Evolutionary conservation across 805 yeast species (phyloP).

Genomic region (Saccharomycopsis amapae): DNA sequence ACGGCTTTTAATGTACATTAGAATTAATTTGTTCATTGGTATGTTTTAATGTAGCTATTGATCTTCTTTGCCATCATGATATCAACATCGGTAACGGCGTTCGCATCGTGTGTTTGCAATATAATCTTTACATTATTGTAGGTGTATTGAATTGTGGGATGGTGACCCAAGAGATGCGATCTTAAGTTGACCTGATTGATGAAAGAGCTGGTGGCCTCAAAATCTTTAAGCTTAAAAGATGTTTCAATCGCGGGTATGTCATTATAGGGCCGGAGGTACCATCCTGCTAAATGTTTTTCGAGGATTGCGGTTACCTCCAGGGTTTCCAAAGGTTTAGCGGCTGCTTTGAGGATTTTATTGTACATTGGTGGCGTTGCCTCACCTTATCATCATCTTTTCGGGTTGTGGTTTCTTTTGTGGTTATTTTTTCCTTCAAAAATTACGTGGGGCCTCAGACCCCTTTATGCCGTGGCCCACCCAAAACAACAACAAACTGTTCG

Average conservation of each 20-base stretch:
- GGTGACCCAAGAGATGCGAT: slow-evolving; percentile 57
- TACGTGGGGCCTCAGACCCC: too few species aligned
- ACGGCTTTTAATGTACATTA: background rate
- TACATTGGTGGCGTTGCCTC: too few species aligned
- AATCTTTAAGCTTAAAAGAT: slow-evolving; percentile 39
- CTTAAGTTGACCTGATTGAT: slow-evolving; percentile 50
- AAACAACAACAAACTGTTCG: too few species aligned
- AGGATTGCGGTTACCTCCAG: too few species aligned
- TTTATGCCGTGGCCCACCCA: too few species aligned
- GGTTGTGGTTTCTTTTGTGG: too few species aligned
- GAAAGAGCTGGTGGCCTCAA: slow-evolving; percentile 62
- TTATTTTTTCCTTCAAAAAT: too few species aligned
- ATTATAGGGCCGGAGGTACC: background rate
- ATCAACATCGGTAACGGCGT: slow-evolving; percentile 49
- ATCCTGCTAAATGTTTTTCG: too few species aligned
- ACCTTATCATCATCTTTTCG: too few species aligned
- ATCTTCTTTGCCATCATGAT: slow-evolving; percentile 47
- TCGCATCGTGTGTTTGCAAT: slow-evolving; percentile 60
- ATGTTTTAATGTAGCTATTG: slow-evolving; percentile 29
- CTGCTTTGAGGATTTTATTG: background rate
- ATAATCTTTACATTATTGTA: slow-evolving; percentile 51
- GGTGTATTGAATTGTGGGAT: slow-evolving; percentile 59
- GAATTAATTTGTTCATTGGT: background rate
- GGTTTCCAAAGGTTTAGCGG: too few species aligned
- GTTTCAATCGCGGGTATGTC: slow-evolving; percentile 26